A percentile compares a stretch with the other conserved stretches of the same genome.
Evolutionary conservation across 164 flowering plant genomes (phyloP).

Genomic region (Cinnamomum chago): DNA sequence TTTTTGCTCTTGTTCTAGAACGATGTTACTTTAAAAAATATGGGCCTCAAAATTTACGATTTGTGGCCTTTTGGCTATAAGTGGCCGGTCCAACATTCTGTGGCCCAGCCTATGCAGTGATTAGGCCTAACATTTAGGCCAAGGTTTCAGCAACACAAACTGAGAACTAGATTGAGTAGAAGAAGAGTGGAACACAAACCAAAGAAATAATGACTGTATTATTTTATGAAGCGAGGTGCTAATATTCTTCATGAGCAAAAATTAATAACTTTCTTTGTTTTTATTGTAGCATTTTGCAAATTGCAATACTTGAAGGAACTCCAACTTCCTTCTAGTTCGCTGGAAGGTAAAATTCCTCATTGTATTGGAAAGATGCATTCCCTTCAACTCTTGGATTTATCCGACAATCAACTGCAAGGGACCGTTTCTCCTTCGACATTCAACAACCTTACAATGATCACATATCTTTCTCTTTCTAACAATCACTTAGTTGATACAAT

Average conservation of each 20-base stretch:
- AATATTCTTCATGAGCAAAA: too few species aligned
- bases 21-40: too few species aligned
- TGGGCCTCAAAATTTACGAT: too few species aligned
- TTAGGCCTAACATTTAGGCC: too few species aligned
- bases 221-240: background rate
- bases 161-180: background rate
- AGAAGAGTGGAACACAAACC: too few species aligned
- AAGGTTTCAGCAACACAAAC: too few species aligned
- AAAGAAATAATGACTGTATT: too few species aligned
- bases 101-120: too few species aligned
- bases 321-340: background rate
- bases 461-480: background rate
- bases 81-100: too few species aligned
- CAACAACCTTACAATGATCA: background rate
- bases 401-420: background rate
- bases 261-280: background rate
- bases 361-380: background rate
- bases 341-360: background rate
- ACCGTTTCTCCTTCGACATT: background rate
- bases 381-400: background rate
- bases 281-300: background rate
- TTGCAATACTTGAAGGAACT: too few species aligned
- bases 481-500: background rate
- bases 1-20: too few species aligned
- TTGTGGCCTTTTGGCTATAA: too few species aligned